phyloP scores from a whole-genome alignment of 2,329 filamentous ascomycete genomes.

The Fusarium marasasianum region DNA sequence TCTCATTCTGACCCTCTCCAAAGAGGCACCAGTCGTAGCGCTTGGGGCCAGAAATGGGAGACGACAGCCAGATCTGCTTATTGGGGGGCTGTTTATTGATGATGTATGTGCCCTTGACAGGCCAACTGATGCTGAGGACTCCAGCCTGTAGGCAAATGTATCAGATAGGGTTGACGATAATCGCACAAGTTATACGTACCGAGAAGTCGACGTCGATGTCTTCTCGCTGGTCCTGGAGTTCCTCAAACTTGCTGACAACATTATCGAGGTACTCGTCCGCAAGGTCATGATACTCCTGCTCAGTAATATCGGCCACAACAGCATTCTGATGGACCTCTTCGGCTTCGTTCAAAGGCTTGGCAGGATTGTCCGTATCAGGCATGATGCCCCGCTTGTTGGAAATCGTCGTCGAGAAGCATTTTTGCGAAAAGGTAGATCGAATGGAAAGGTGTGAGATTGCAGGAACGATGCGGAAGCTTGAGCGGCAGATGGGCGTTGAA shows the following conservation, averaged over 20 bases:
- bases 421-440: constrained; percentile 32
- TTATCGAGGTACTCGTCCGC: constrained; percentile 78
- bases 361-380: constrained; percentile 66
- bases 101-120: constrained; percentile 81
- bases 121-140: constrained; percentile 80
- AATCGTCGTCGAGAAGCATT: constrained; percentile 45
- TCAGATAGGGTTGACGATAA: constrained; percentile 18
- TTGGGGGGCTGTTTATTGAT: constrained; percentile 99
- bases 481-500: constrained; percentile 33
- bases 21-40: constrained; percentile 88
- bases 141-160: constrained; percentile 70
- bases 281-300: constrained; percentile 78
- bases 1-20: constrained; percentile 75
- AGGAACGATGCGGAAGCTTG: constrained; percentile 33
- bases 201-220: constrained; percentile 90
- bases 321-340: constrained; percentile 51
- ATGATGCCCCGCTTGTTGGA: constrained; percentile 61
- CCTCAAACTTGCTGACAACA: constrained; percentile 71
- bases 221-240: constrained; percentile 74
- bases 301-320: constrained; percentile 70
- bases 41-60: constrained; percentile 90
- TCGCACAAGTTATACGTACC: constrained; percentile 61
- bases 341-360: constrained; percentile 53
- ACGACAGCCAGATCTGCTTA: constrained; percentile 97
- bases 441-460: background rate